phyloP scores from a whole-genome alignment of 352 stramenopile genomes.

The Phytophthora europaea region DNA sequence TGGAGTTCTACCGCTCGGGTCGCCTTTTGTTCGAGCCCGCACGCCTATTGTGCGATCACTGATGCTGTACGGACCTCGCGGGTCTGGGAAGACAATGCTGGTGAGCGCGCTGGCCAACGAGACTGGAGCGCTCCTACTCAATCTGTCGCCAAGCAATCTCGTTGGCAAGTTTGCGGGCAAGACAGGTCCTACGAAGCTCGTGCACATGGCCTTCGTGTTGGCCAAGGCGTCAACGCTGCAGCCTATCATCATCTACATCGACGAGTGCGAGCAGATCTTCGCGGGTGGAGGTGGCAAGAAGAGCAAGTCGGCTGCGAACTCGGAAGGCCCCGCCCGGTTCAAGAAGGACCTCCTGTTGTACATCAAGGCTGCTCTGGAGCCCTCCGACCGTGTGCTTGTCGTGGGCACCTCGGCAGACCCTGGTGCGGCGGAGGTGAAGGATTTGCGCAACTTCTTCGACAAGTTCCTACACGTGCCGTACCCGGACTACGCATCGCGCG shows the following conservation, averaged over 20 bases:
- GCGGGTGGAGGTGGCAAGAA: conserved; percentile 81
- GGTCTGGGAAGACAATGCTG: conserved; percentile 94
- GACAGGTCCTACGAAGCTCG: conserved; percentile 91
- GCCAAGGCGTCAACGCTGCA: conserved; percentile 87
- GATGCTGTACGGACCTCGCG: conserved; percentile 94
- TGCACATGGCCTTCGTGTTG: conserved; percentile 96
- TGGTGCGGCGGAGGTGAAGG: conserved; percentile 84
- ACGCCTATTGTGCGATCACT: conserved; percentile 89
- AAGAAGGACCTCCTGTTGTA: conserved; percentile 96
- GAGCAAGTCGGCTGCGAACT: conserved; percentile 58
- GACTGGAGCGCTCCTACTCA: conserved; percentile 94
- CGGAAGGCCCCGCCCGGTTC: conserved; percentile 89
- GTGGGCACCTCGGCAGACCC: conserved; percentile 92
- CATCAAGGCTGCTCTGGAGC: conserved; percentile 90
- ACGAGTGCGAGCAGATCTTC: conserved; percentile 94
- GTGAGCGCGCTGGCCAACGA: conserved; percentile 94
- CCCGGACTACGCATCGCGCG: conserved; percentile 91
- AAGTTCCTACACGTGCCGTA: conserved; percentile 94
- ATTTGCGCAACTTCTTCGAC: conserved; percentile 93
- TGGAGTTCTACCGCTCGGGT: conserved; percentile 90
- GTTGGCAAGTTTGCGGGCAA: conserved; percentile 95
- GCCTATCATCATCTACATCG: conserved; percentile 95
- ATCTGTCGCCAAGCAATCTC: conserved; percentile 94
- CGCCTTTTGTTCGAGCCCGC: conserved; percentile 73
- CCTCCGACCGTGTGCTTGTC: conserved; percentile 92